Conservation (phyloP, 768 basidiomycete species). For the Pleurotus citrinopileatus region DNA sequence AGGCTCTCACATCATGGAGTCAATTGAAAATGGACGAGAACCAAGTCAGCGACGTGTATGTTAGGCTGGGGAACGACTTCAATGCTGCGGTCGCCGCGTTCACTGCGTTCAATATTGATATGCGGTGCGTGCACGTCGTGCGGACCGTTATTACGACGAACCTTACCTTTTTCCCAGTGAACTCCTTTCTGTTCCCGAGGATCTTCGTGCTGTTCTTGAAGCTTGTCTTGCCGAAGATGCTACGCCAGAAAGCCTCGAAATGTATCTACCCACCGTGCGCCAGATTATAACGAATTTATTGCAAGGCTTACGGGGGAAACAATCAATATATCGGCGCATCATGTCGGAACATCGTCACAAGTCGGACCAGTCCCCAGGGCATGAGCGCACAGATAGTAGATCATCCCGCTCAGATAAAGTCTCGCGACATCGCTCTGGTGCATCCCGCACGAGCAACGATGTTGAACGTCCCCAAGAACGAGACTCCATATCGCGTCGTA, state of each 20-base stretch:
- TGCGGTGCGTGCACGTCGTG: slow-evolving; percentile 63
- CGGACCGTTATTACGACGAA: slow-evolving; percentile 10
- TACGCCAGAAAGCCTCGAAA: slow-evolving; percentile 76
- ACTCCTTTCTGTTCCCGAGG: slow-evolving; percentile 82
- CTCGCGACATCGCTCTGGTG: slow-evolving; percentile 49
- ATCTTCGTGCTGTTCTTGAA: slow-evolving; percentile 87
- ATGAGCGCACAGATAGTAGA: slow-evolving; percentile 57
- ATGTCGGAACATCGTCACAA: slow-evolving; percentile 59
- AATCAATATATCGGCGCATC: slow-evolving; percentile 80
- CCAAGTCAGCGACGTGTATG: slow-evolving; percentile 95
- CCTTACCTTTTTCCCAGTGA: slow-evolving; percentile 52
- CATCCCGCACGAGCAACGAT: slow-evolving; percentile 42
- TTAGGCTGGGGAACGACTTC: slow-evolving; percentile 95
- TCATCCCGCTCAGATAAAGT: slow-evolving; percentile 46
- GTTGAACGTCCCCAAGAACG: slow-evolving; percentile 37
- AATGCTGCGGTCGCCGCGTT: slow-evolving; percentile 92
- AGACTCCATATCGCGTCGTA: slow-evolving; percentile 32
- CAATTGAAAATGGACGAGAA: slow-evolving; percentile 64
- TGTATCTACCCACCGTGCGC: slow-evolving; percentile 88
- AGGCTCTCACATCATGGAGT: slow-evolving; percentile 86
- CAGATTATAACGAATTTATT: slow-evolving; percentile 91
- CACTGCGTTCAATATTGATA: slow-evolving; percentile 78
- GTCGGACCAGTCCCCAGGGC: slow-evolving; percentile 40
- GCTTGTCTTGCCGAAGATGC: slow-evolving; percentile 91
- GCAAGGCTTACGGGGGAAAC: slow-evolving; percentile 90